phyloP scores from a whole-genome alignment of 2,329 filamentous ascomycete species.

The Alternaria solani region DNA sequence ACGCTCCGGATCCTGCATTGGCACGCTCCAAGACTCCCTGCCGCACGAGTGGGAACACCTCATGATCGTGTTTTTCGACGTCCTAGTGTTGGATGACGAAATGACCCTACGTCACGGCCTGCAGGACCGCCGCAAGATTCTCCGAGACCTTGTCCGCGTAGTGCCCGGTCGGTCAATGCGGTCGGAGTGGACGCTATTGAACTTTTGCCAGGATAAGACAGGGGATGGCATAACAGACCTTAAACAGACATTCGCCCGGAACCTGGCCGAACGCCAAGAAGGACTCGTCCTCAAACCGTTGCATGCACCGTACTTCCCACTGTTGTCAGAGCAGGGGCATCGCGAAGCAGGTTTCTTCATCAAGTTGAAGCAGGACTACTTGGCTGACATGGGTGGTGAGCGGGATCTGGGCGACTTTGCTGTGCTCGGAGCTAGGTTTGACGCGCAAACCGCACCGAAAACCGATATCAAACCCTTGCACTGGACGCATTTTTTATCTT shows the following conservation, averaged over 20 bases:
- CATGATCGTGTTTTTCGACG: slow-evolving; percentile 69
- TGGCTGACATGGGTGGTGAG: slow-evolving; percentile 78
- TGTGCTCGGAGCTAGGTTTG: slow-evolving; percentile 76
- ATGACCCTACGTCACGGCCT: slow-evolving; percentile 62
- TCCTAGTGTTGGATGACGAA: slow-evolving; percentile 65
- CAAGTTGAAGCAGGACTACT: slow-evolving; percentile 91
- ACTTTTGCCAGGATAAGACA: slow-evolving; percentile 60
- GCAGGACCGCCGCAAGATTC: slow-evolving; percentile 66
- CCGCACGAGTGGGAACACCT: slow-evolving; percentile 64
- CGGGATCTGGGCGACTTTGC: slow-evolving; percentile 73
- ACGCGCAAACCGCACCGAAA: slow-evolving; percentile 67
- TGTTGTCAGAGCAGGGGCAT: slow-evolving; percentile 35
- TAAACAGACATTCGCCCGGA: slow-evolving; percentile 66
- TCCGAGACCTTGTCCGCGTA: slow-evolving; percentile 64
- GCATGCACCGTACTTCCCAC: slow-evolving; percentile 76
- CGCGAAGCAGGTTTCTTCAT: slow-evolving; percentile 64
- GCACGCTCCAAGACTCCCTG: slow-evolving; percentile 72
- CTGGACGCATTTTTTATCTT: slow-evolving; percentile 85
- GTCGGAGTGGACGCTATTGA: slow-evolving; percentile 71
- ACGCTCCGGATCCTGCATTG: slow-evolving; percentile 74
- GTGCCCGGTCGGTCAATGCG: slow-evolving; percentile 71
- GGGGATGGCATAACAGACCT: slow-evolving; percentile 43
- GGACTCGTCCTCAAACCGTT: slow-evolving; percentile 81
- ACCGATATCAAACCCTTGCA: slow-evolving; percentile 64
- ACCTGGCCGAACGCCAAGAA: slow-evolving; percentile 73